Evolutionary conservation across 2,329 filamentous ascomycete species (phyloP), one percentile per base, ranked within the genome.

Genomic region (Scedosporium minutisporum): DNA sequence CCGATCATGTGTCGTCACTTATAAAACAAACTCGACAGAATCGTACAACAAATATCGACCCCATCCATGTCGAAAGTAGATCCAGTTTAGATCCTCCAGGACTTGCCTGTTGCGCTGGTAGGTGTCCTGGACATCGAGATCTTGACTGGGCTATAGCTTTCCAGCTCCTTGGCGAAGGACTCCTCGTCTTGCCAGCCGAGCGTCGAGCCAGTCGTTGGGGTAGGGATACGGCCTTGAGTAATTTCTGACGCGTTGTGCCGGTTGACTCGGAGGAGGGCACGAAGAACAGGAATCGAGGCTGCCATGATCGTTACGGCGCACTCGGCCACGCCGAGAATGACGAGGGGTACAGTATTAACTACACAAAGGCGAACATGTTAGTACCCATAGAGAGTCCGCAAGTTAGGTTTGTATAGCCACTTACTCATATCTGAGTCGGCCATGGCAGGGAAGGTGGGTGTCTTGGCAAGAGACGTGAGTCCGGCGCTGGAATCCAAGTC

Each of bases 381-480:
- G 16, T 16, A n/a, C n/a, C n/a, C 21, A 48, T 3, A 21, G n/a
- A 48, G 9, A 48, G 16, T 21, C 10, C 10, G 10, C 9, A 38
- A 4, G 33, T 6, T 25, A 55, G n/a, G n/a, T n/a, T n/a, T n/a
- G n/a, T 25, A 58, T 60, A 33, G 29, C 16, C 27, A 58, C 57
- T 58, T 58, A 58, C 57, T 41, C 51, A 68, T 64, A 61, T 68
- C 65, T 25, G 61, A 59, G 21, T 66, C 61, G 3, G 44, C 64
- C n/a, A 68, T 67, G 55, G 65, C 66, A 27, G 64, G 61, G 21
- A 71, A 63, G 3, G 68, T 66, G 18, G 62, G 64, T n/a, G 70
- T 70, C 61, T 71, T 71, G 53, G 70, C 66, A 6, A 72, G 65
- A 3, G 72, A 69, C 1, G 71, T 68, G 3, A 66, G 65, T 1